phyloP scores from a whole-genome alignment of 768 basidiomycete genomes.

The Auriscalpium microsporum region DNA sequence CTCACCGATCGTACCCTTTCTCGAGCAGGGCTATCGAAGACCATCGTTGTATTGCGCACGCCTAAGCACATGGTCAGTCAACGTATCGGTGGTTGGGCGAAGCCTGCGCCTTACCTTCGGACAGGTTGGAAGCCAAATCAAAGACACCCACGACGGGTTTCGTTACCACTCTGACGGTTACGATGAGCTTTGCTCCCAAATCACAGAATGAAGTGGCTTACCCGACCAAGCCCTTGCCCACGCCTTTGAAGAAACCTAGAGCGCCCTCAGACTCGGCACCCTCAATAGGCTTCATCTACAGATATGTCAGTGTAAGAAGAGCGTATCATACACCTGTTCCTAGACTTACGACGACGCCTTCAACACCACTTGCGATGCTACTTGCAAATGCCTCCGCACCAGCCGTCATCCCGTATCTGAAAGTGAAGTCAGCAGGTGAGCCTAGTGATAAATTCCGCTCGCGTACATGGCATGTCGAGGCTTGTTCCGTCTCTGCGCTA shows the following conservation, averaged over 20 bases:
- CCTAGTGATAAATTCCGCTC: neutral
- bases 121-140: conserved; percentile 90
- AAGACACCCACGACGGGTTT: conserved; percentile 97
- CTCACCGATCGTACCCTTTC: conserved; percentile 78
- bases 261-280: conserved; percentile 94
- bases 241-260: conserved; percentile 93
- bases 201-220: conserved; percentile 24
- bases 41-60: conserved; percentile 96
- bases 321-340: conserved; percentile 1
- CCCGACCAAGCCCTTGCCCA: conserved; percentile 96
- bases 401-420: conserved; percentile 89
- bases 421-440: neutral
- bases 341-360: conserved; percentile 75
- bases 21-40: conserved; percentile 86
- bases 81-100: neutral
- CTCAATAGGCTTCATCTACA: conserved; percentile 90
- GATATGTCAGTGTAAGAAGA: neutral
- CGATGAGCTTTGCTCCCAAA: neutral
- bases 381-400: conserved; percentile 92
- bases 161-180: conserved; percentile 67
- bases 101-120: conserved; percentile 54
- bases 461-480: conserved; percentile 90
- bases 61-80: conserved; percentile 35
- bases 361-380: conserved; percentile 91
- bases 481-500: conserved; percentile 87